Evolutionary conservation across 164 flowering plant genomes (phyloP).

Genomic region (Pachysandra terminalis): DNA sequence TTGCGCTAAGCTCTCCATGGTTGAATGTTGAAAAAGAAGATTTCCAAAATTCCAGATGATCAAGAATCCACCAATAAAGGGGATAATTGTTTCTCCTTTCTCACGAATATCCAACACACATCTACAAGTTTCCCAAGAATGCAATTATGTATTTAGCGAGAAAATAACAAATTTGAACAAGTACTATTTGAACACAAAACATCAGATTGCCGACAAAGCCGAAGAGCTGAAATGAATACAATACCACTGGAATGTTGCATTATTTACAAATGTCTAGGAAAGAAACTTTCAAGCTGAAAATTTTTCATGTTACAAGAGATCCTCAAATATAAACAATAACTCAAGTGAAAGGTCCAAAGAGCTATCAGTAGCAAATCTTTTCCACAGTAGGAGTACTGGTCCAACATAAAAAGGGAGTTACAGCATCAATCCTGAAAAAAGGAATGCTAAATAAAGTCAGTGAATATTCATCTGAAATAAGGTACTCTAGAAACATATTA

Average conservation of each 20-base stretch:
- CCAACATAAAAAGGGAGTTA: conserved; percentile 13
- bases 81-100: conserved; percentile 28
- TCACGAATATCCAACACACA: conserved; percentile 29
- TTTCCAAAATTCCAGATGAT: conserved; percentile 27
- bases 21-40: conserved; percentile 12
- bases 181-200: conserved; percentile 18
- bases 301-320: conserved; percentile 35
- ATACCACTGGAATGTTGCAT: conserved; percentile 25
- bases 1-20: conserved; percentile 89
- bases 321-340: conserved; percentile 31
- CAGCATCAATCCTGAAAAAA: conserved; percentile 24
- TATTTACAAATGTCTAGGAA: conserved; percentile 33
- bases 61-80: conserved; percentile 31
- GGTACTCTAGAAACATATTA: neutral
- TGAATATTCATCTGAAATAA: neutral
- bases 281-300: conserved; percentile 27
- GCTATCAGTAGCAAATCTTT: conserved; percentile 16
- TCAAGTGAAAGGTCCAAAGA: conserved; percentile 10
- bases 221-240: conserved; percentile 19
- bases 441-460: conserved; percentile 7
- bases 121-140: conserved; percentile 36
- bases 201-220: conserved; percentile 17
- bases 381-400: conserved; percentile 16
- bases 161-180: conserved; percentile 11
- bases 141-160: conserved; percentile 20